Evolutionary conservation across 352 stramenopile species (phyloP), one percentile per base, ranked within the genome.

Genomic region (Phytophthora crassamura): DNA sequence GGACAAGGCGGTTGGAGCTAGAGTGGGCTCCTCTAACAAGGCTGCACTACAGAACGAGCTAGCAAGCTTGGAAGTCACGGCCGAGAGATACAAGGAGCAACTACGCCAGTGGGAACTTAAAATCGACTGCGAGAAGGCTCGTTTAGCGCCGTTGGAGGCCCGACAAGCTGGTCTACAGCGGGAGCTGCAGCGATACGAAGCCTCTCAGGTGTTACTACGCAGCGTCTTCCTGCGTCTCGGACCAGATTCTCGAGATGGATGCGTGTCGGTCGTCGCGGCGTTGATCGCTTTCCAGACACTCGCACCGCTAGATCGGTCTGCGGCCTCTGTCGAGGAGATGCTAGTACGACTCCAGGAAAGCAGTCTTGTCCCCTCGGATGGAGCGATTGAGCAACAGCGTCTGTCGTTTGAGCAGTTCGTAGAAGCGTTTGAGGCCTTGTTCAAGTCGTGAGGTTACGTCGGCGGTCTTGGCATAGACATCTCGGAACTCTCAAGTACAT

Each of bases 71-170:
- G 77, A 88, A 34, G 52, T 76, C 40, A 63, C 57, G 16, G 22
- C 70, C 0, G 53, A 72, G 22, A 63, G 58, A 14, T 68, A 72
- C 10, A 69, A 77, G 18, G 77, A 89, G 34, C 72, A 88, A 16
- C 62, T 79, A 12, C 68, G 74, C 9, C 28, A 75, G 14, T 84
- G 75, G 75, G 54, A 66, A 25, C 70, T 88, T 4, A 65, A 54
- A 14, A 72, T 75, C 15, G 78, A 88, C 28, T 84, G 77, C 10
- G 77, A 89, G 50, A 75, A 78, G 22, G 80, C 80, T 5, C 65
- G 72, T 8, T 43, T 88, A 10, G 34, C 57, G 5, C 82, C 80
- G 2, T 25, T 91, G 40, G 58, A 76, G 15, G 49, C 60, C 0
- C 80, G 82, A 7, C 45, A 82, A 6, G 40, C 33, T 9, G 50